Conservation (phyloP, 192 early-diverging fungal species). For the Backusella luteola region DNA sequence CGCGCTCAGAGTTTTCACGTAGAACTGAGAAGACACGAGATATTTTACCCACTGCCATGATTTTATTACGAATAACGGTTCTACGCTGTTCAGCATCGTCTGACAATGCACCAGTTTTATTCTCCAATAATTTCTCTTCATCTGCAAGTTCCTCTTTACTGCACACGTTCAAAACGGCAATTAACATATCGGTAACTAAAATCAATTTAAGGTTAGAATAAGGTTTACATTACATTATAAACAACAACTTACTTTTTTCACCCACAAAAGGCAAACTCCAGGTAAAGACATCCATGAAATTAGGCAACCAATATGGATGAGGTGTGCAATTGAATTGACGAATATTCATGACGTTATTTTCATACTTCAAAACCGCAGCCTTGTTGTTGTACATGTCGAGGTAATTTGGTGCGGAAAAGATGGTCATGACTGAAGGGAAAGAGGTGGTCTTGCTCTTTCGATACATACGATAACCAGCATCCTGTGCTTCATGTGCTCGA, state of each 20-base stretch:
- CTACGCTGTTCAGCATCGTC: conserved; percentile 64
- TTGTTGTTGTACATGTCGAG: conserved; percentile 99
- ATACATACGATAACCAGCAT: conserved; percentile 97
- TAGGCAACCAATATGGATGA: conserved; percentile 98
- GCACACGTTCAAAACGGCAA: conserved; percentile 93
- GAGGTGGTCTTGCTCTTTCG: conserved; percentile 92
- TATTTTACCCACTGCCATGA: conserved; percentile 90
- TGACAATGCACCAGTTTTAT: conserved; percentile 11
- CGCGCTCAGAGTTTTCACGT: conserved; percentile 87
- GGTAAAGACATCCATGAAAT: conserved; percentile 99
- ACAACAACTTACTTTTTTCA: conserved; percentile 77
- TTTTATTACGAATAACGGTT: conserved; percentile 80
- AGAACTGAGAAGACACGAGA: conserved; percentile 88
- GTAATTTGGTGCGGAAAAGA: conserved; percentile 98
- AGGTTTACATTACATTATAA: not conserved
- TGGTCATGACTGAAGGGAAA: conserved; percentile 97
- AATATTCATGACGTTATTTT: conserved; percentile 99
- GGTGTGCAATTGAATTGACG: conserved; percentile 90
- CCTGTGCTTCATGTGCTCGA: conserved; percentile 97
- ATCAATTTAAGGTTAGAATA: not conserved
- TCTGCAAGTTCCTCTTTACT: conserved; percentile 90
- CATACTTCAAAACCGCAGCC: conserved; percentile 99
- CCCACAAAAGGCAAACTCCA: conserved; percentile 99
- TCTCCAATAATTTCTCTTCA: conserved; percentile 43
- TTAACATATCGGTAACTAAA: conserved; percentile 93